Base-by-base conservation (phyloP, 106 monocot species). In the Platanthera guangdongensis region DNA sequence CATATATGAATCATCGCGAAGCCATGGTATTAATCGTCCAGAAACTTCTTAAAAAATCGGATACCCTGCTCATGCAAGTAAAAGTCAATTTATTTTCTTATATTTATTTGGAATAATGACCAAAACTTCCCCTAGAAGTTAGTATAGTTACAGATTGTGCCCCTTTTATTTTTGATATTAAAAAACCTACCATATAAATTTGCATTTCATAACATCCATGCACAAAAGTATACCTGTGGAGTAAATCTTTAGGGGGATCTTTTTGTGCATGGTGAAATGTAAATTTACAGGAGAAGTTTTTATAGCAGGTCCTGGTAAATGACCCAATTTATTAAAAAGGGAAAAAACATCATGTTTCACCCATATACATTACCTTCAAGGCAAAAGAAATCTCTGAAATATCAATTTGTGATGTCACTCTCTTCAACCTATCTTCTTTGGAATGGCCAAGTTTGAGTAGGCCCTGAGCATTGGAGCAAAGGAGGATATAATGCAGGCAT, bases 321-420 rank as follows among this genome's bases (percentile, higher is more conserved):
- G 39, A 25, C 25, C 25, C 25, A 25, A 25, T 25, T 25, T 25
- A 25, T 25, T 25, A 25, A 25, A 25, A 25, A 25, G 0, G 25
- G 25, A 0, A 25, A 25, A 25, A 25, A 25, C 25, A 25, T 25
- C 25, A 25, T 11, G 32, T 57, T 19, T 51, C 59, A 62, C 4
- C 49, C 7, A 59, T 25, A 57, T 77, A 2, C 10, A 25, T 25
- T 19, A 94, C 97, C 93, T 99, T 94, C 62, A 99, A 86, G 69
- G 94, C 89, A 91, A 88, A 99, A 25, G 47, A 76, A 46, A 99
- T 76, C 48, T 99, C 97, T 64, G 84, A 80, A 74, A 76, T 64
- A 81, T 99, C 86, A 75, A 91, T 80, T 52, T 82, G 75, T 72
- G 88, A 80, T 15, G 85, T 84, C 50, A 94, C 84, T 81, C 74